Conservation (phyloP, 345 rosid species). For the Balakata baccata region DNA sequence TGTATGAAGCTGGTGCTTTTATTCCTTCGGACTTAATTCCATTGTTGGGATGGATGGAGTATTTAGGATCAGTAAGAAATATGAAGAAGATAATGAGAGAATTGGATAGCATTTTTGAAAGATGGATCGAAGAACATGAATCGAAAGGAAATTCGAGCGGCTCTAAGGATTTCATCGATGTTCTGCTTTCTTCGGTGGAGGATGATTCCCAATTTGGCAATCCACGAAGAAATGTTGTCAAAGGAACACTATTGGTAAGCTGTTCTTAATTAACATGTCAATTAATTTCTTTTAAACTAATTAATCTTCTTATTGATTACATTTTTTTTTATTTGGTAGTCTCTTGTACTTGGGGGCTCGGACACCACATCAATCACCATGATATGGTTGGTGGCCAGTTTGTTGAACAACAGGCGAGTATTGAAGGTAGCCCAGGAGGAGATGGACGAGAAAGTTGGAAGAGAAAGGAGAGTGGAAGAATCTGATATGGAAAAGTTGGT, state of each 20-base stretch:
- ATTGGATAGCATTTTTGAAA: constrained; percentile 26
- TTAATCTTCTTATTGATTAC: neutral
- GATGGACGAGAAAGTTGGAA: constrained; percentile 16
- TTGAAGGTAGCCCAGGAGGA: constrained; percentile 20
- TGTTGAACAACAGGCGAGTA: constrained; percentile 8
- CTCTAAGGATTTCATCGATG: constrained; percentile 16
- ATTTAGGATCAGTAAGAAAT: constrained; percentile 6
- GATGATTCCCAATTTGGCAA: constrained; percentile 16
- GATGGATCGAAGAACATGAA: constrained; percentile 36
- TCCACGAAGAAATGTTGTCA: constrained; percentile 16
- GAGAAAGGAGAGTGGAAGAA: constrained; percentile 14
- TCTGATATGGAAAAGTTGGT: constrained; percentile 17
- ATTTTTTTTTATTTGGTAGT: neutral
- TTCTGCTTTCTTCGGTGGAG: constrained; percentile 11
- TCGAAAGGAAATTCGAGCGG: neutral
- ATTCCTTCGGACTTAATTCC: constrained; percentile 33
- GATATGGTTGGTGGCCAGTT: constrained; percentile 11
- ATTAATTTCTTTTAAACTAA: too few relatives aligned
- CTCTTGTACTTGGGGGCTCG: constrained; percentile 15
- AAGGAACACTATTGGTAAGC: constrained; percentile 24
- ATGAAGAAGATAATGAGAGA: constrained; percentile 19
- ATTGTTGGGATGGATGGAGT: constrained; percentile 25
- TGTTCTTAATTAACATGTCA: too few relatives aligned
- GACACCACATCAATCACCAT: constrained; percentile 16
- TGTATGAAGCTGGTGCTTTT: constrained; percentile 19